Evolutionary conservation across 805 yeast genomes (phyloP).

Genomic region (Metschnikowia arizonensis): DNA sequence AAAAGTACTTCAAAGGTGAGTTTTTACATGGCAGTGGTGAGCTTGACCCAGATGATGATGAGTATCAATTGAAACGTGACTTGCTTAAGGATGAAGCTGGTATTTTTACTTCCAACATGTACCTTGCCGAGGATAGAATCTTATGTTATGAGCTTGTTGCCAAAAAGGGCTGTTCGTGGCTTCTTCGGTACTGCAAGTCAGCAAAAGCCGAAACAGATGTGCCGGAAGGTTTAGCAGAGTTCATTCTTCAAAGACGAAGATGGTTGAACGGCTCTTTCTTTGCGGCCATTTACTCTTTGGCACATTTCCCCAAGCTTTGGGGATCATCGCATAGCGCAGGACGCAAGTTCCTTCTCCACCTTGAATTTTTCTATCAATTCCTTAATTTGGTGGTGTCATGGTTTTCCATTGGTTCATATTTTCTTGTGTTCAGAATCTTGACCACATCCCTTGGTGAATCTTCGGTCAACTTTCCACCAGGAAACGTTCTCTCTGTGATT

Average conservation of each 20-base stretch:
- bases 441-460: constrained; percentile 46
- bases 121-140: constrained; percentile 94
- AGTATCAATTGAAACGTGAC: constrained; percentile 35
- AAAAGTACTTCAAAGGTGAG: constrained; percentile 90
- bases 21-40: constrained; percentile 63
- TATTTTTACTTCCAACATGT: constrained; percentile 92
- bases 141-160: constrained; percentile 95
- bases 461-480: constrained; percentile 41
- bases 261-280: constrained; percentile 72
- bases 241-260: constrained; percentile 60
- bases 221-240: constrained; percentile 58
- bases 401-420: constrained; percentile 62
- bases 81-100: constrained; percentile 44
- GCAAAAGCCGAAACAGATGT: constrained; percentile 69
- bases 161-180: constrained; percentile 54
- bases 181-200: constrained; percentile 56
- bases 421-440: constrained; percentile 58
- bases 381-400: constrained; percentile 54
- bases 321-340: constrained; percentile 48
- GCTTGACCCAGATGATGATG: constrained; percentile 31
- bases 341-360: constrained; percentile 48
- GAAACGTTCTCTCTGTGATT: constrained; percentile 46
- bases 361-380: constrained; percentile 55
- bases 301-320: constrained; percentile 54
- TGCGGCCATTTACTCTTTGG: constrained; percentile 55